Evolutionary conservation across 495 filamentous ascomycete genomes (phyloP).

Genomic region (Lepraria neglecta): DNA sequence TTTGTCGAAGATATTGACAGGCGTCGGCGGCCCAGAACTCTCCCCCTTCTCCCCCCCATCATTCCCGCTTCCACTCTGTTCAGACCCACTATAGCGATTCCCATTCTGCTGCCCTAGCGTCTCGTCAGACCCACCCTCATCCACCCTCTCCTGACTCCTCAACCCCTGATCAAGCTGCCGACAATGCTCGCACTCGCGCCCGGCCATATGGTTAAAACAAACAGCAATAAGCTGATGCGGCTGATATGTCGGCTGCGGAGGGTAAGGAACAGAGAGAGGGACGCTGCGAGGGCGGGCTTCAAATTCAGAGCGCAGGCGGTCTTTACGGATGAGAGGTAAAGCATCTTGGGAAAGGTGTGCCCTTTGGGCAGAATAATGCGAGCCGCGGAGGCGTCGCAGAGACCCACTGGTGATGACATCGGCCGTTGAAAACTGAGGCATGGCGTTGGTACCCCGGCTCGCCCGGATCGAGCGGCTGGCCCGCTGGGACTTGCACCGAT

Average conservation of each 20-base stretch:
- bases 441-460: not conserved
- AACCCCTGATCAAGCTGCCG: conserved; percentile 8
- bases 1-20: conserved; percentile 49
- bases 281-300: not conserved
- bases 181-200: conserved; percentile 15
- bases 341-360: conserved; percentile 16
- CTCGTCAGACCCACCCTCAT: not conserved
- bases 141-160: not conserved
- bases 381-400: not conserved
- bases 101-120: conserved; percentile 9
- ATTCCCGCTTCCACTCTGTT: not conserved
- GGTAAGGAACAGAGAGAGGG: not conserved
- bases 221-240: conserved; percentile 20
- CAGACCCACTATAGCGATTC: conserved; percentile 1
- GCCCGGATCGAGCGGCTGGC: not conserved
- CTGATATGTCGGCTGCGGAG: conserved; percentile 1
- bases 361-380: conserved; percentile 13
- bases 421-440: not conserved
- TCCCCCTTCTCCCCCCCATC: conserved; percentile 27
- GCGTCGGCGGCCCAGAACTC: conserved; percentile 31
- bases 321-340: conserved; percentile 7
- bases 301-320: not conserved
- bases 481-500: not conserved
- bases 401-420: conserved; percentile 10
- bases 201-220: conserved; percentile 20